Evolutionary conservation across 2,329 filamentous ascomycete species (phyloP).

Genomic region (Colletotrichum sp.): DNA sequence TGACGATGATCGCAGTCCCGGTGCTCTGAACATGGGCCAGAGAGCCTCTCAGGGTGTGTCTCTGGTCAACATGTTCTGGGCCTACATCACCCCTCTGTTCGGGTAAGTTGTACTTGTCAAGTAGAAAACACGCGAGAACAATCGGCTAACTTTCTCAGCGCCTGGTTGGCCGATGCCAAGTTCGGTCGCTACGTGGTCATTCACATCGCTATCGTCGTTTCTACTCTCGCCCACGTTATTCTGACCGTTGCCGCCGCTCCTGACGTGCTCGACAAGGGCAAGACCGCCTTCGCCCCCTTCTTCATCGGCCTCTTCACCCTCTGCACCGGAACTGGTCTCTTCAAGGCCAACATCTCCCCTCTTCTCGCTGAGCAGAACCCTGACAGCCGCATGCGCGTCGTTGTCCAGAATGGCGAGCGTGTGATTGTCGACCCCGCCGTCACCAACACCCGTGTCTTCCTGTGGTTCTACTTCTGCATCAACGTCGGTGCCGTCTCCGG

Average conservation of each 20-base stretch:
- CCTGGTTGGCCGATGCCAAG: slow-evolving; percentile 70
- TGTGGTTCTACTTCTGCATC: slow-evolving; percentile 64
- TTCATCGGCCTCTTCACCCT: slow-evolving; percentile 66
- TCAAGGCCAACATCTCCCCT: slow-evolving; percentile 81
- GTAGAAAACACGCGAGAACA: neutral
- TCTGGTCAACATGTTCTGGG: slow-evolving; percentile 66
- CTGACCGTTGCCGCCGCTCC: slow-evolving; percentile 71
- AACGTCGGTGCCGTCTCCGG: slow-evolving; percentile 68
- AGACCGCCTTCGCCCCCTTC: slow-evolving; percentile 67
- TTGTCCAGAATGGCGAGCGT: slow-evolving; percentile 63
- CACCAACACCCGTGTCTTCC: slow-evolving; percentile 71
- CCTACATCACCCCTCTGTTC: slow-evolving; percentile 62
- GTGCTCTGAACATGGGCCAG: slow-evolving; percentile 64
- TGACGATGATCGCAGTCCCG: slow-evolving; percentile 38
- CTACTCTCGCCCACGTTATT: slow-evolving; percentile 70
- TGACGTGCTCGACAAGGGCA: slow-evolving; percentile 60
- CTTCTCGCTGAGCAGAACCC: slow-evolving; percentile 74
- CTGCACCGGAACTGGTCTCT: slow-evolving; percentile 74
- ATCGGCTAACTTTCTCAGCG: slow-evolving; percentile 32
- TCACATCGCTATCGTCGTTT: slow-evolving; percentile 68
- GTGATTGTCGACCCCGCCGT: slow-evolving; percentile 74
- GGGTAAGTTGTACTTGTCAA: slow-evolving; percentile 41
- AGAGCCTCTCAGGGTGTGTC: slow-evolving; percentile 54
- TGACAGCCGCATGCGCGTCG: slow-evolving; percentile 61
- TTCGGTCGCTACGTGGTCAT: slow-evolving; percentile 77